Base-by-base conservation (phyloP, 495 filamentous ascomycete species). In the Penicillium malachiteum region DNA sequence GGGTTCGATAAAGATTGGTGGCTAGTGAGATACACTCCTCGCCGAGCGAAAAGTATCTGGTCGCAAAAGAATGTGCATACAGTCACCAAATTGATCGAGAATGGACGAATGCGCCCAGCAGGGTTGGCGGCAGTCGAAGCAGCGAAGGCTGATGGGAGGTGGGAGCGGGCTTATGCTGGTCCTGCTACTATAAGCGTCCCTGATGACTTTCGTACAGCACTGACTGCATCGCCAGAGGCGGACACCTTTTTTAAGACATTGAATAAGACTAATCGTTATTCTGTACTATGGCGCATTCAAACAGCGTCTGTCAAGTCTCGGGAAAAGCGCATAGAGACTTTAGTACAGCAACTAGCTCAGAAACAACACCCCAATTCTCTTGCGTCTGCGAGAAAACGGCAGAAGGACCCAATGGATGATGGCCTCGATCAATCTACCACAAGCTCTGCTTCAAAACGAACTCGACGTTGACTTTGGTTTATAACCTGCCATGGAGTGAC, bases 121-220 rank as follows among this genome's bases (percentile, higher is more conserved):
- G 82, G 82, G 0, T 51, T 72, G 38, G 68, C 62, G 39, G 79
- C 71, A 17, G 70, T 85, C 31, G 76, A 84, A 5, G 73, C 75
- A 1, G 82, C 81, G 0, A 80, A 80, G 58, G 71, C 65, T 1
- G 81, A 84, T 55, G 81, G 81, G 7, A 71, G 81, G 0, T 84
- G 81, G 81, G 75, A 74, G 1, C 67, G 70, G 34, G 82, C 82
- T 0, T 85, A 85, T 59, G 71, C 73, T 10, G 73, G 75, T 1
- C 65, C 74, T 3, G 72, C 69, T 11, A 68, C 52, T 9, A 77
- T 80, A 10, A 57, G 59, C 26, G 70, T 81, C 7, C 78, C 80
- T 3, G 65, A 63, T 1, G 80, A 81, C 55, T 71, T 83, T 14
- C 55, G 56, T 48, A 45, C 41, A 6, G 71, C 67, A 13, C 46